phyloP scores from a whole-genome alignment of 441 rosid species.

The Gossypium lobatum region DNA sequence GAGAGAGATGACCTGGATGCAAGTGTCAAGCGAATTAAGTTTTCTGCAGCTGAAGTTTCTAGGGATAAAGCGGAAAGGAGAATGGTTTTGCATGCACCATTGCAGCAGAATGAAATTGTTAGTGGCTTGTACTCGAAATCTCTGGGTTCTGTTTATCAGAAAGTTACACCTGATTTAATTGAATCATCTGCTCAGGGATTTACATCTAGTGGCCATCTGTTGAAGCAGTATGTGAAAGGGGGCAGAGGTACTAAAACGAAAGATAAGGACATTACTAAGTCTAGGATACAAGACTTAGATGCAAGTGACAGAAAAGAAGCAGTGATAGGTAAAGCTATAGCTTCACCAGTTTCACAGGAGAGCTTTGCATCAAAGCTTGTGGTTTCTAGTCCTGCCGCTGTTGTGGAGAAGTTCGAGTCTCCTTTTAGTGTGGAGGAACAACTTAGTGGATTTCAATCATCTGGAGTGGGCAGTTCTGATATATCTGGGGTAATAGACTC shows the following conservation, averaged over 20 bases:
- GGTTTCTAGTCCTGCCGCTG: constrained; percentile 35
- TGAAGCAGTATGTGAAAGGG: constrained; percentile 35
- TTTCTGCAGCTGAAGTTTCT: constrained; percentile 30
- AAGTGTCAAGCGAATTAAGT: constrained; percentile 41
- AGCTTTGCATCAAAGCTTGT: constrained; percentile 45
- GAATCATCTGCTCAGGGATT: constrained; percentile 62
- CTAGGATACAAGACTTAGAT: constrained; percentile 28
- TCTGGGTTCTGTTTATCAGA: constrained; percentile 26
- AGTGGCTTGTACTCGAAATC: constrained; percentile 20
- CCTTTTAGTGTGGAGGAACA: constrained; percentile 25
- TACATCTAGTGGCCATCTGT: constrained; percentile 47
- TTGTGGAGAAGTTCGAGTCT: constrained; percentile 29
- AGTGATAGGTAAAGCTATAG: constrained; percentile 38
- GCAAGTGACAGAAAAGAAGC: constrained; percentile 35
- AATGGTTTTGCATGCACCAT: constrained; percentile 22
- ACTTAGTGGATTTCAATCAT: constrained; percentile 24
- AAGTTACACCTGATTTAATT: constrained; percentile 42
- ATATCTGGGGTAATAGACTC: constrained; percentile 33
- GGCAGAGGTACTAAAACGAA: constrained; percentile 24
- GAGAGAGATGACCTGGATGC: constrained; percentile 33
- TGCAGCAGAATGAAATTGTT: constrained; percentile 16
- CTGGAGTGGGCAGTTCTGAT: constrained; percentile 25
- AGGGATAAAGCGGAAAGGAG: constrained; percentile 22
- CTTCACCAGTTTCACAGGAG: constrained; percentile 85
- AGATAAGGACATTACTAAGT: constrained; percentile 27